Conservation (phyloP, 176 grass and related monocot genomes). For the Avena eriantha region DNA sequence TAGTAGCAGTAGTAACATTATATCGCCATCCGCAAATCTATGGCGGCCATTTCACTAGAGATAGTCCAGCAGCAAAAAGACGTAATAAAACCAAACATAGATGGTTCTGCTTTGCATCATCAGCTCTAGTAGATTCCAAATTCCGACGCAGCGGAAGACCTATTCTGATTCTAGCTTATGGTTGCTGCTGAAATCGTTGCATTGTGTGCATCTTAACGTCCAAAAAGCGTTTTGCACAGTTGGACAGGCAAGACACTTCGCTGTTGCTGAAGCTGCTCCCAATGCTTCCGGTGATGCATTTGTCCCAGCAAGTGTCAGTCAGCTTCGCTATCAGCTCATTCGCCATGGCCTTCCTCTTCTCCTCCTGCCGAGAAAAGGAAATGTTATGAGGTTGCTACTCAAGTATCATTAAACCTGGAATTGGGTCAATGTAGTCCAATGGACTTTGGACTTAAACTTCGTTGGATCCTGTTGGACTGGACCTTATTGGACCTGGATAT, state of each 20-base stretch:
- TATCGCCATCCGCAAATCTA: background rate
- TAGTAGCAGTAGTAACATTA: background rate
- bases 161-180: slow-evolving; percentile 15
- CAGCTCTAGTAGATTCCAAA: background rate
- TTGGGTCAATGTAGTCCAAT: no score
- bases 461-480: no score
- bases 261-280: slow-evolving; percentile 78
- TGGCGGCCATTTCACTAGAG: background rate
- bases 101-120: background rate
- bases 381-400: slow-evolving; percentile 6
- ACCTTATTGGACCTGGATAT: no score
- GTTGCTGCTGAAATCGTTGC: slow-evolving; percentile 21
- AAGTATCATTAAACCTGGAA: no score
- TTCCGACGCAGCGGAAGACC: background rate
- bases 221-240: slow-evolving; percentile 72
- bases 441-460: no score
- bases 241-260: slow-evolving; percentile 67
- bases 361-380: slow-evolving; percentile 53
- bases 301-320: slow-evolving; percentile 84
- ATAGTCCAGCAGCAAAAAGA: background rate
- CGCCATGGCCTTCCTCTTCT: slow-evolving; percentile 65
- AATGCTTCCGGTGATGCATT: slow-evolving; percentile 72
- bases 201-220: slow-evolving; percentile 73
- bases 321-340: slow-evolving; percentile 77
- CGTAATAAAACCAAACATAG: background rate